A percentile compares a stretch with the other conserved stretches of the same genome.
Evolutionary conservation across 2,329 filamentous ascomycete species (phyloP).

Genomic region (Colletotrichum costaricense): DNA sequence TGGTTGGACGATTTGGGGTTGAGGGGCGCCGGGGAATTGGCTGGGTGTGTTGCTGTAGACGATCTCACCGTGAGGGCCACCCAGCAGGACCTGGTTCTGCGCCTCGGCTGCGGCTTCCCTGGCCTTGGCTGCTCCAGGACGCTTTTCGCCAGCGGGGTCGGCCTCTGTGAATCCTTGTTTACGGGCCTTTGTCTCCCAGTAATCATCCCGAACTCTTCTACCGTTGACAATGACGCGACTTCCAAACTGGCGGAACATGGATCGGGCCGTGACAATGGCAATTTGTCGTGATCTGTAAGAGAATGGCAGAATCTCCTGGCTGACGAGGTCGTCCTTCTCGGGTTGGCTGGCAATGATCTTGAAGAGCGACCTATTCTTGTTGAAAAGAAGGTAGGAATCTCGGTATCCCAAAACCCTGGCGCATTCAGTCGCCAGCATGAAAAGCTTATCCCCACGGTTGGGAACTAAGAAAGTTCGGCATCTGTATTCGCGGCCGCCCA

Average conservation of each 20-base stretch:
- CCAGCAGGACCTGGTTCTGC: constrained; percentile 70
- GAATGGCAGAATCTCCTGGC: constrained; percentile 95
- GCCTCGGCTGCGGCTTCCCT: constrained; percentile 84
- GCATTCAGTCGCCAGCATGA: constrained; percentile 98
- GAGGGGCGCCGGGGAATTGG: constrained; percentile 73
- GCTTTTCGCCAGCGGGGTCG: constrained; percentile 94
- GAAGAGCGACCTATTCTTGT: constrained; percentile 95
- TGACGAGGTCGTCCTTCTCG: constrained; percentile 96
- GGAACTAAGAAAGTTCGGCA: constrained; percentile 95
- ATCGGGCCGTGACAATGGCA: constrained; percentile 95
- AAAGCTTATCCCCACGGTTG: constrained; percentile 90
- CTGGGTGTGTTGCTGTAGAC: constrained; percentile 83
- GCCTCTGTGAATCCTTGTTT: constrained; percentile 99
- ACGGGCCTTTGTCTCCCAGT: constrained; percentile 96
- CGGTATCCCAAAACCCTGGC: constrained; percentile 93
- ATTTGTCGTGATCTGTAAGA: constrained; percentile 99
- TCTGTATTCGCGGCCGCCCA: constrained; percentile 87
- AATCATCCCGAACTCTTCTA: constrained; percentile 92
- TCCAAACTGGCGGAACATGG: constrained; percentile 99
- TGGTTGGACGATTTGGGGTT: constrained; percentile 77
- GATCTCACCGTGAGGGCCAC: constrained; percentile 83
- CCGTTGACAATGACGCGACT: constrained; percentile 93
- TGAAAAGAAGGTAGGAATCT: constrained; percentile 98
- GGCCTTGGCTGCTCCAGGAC: constrained; percentile 90
- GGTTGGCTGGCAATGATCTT: constrained; percentile 97